Conservation (phyloP, 176 grass and related monocot genomes). For the Oryza brachyantha region DNA sequence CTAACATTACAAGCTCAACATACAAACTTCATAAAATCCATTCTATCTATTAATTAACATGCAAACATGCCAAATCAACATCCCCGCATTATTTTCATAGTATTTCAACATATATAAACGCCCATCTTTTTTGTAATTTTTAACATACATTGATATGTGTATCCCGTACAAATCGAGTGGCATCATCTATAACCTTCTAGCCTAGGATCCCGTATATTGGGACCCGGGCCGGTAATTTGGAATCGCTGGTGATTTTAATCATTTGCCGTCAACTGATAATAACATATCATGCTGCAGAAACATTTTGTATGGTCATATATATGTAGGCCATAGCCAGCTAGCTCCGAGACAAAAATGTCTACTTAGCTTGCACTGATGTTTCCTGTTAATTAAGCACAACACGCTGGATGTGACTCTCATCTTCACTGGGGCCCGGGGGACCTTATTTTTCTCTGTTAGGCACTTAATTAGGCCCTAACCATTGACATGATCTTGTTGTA, state of each 20-base stretch:
- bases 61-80: too few species aligned
- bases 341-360: not conserved
- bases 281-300: not conserved
- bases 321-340: not conserved
- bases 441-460: not conserved
- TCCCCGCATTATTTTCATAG: too few species aligned
- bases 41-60: too few species aligned
- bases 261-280: not conserved
- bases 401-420: slow-evolving; percentile 14
- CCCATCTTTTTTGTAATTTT: too few species aligned
- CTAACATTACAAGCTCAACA: too few species aligned
- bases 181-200: too few species aligned
- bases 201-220: too few species aligned
- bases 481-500: not conserved
- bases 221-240: too few species aligned
- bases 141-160: too few species aligned
- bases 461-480: not conserved
- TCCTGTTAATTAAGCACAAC: not conserved
- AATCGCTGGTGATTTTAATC: not conserved
- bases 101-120: too few species aligned
- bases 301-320: not conserved
- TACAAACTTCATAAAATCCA: too few species aligned
- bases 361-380: not conserved
- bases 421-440: not conserved
- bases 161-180: too few species aligned